phyloP scores from a whole-genome alignment of 176 grass and related monocot species.

The Dendrocalamus sinicus region DNA sequence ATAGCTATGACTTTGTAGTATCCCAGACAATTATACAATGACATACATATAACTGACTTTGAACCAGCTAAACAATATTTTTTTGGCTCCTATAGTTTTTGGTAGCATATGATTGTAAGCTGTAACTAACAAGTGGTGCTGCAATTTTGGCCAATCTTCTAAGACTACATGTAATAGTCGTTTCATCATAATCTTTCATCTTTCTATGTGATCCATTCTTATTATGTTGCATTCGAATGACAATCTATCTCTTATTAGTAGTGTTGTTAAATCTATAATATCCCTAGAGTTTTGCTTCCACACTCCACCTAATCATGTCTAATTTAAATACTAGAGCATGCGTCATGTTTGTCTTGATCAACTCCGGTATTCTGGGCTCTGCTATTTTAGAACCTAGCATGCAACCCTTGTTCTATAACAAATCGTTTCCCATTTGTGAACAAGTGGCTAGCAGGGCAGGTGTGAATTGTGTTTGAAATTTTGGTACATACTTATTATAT shows the following conservation, averaged over 20 bases:
- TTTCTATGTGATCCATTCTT: background rate
- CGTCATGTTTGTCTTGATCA: too few relatives aligned
- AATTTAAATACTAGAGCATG: too few relatives aligned
- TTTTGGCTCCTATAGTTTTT: background rate
- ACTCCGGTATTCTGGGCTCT: too few relatives aligned
- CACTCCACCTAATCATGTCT: too few relatives aligned
- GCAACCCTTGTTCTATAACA: too few relatives aligned
- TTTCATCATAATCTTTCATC: slow-evolving; percentile 26
- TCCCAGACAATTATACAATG: background rate
- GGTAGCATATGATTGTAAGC: background rate
- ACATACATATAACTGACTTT: background rate
- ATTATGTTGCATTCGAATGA: background rate
- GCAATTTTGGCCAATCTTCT: slow-evolving; percentile 1
- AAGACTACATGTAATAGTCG: background rate
- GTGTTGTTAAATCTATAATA: background rate
- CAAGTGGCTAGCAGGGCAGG: background rate
- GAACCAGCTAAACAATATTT: background rate
- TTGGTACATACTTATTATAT: background rate
- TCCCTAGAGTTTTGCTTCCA: background rate
- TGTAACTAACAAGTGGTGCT: slow-evolving; percentile 8
- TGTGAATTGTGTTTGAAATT: background rate
- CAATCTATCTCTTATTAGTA: background rate
- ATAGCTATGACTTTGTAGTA: slow-evolving; percentile 6
- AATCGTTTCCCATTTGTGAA: background rate
- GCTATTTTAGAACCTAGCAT: too few relatives aligned